A percentile compares a stretch with the other conserved stretches of the same genome.
Evolutionary conservation across 2,329 filamentous ascomycete genomes (phyloP).

Genomic region (Aureobasidium vineae): DNA sequence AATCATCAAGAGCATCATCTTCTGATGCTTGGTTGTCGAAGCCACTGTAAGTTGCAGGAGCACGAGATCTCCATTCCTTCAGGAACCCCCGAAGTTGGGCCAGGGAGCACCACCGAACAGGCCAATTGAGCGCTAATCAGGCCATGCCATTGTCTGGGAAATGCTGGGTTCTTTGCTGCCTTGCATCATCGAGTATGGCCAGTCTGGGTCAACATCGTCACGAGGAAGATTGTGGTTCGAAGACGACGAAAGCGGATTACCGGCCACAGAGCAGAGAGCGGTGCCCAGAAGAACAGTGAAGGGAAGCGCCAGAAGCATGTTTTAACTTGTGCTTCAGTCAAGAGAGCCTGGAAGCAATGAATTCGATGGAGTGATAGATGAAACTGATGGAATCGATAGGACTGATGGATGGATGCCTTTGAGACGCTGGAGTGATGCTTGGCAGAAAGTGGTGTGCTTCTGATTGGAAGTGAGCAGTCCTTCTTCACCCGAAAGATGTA

Average conservation of each 20-base stretch:
- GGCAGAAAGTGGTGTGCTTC: background rate
- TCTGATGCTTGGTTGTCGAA: background rate
- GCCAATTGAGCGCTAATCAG: background rate
- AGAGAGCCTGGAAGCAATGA: background rate
- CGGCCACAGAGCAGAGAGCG: background rate
- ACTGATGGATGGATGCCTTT: background rate
- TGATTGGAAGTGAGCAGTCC: background rate
- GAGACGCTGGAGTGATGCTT: background rate
- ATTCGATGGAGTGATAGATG: background rate
- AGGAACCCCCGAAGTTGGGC: background rate
- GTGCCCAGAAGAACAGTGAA: background rate
- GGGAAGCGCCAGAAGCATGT: background rate
- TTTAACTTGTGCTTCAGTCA: background rate
- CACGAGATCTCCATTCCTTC: background rate
- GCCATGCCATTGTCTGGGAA: background rate
- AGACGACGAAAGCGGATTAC: background rate
- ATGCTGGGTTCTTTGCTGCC: background rate
- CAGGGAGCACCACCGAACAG: background rate
- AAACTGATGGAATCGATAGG: background rate
- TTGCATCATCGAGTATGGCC: background rate
- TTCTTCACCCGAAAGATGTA: background rate
- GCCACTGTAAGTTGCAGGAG: background rate
- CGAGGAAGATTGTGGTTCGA: background rate
- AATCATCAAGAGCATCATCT: background rate
- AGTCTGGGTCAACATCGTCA: background rate